These are phyloP conservation scores for Thelonectria discophora DNA, from an alignment of 2,329 filamentous ascomycete species.

Conservation along the genomic window DNA sequence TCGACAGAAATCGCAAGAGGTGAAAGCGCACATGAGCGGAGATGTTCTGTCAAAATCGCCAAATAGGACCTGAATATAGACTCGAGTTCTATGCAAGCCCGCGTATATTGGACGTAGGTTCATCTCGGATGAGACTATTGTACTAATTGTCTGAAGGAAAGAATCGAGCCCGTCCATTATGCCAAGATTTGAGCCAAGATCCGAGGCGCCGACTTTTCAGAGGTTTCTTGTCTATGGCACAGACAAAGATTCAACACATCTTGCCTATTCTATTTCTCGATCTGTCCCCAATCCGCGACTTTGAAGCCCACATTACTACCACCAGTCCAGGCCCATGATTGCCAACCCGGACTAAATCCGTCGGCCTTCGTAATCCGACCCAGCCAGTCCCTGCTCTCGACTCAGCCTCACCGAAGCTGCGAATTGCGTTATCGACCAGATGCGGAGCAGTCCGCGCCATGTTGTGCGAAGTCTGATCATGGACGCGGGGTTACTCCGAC, in stretches of 20 bases:
- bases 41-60: constrained; percentile 21
- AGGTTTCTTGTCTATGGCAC: background rate
- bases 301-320: too few relatives aligned
- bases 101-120: background rate
- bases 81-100: constrained; percentile 6
- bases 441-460: background rate
- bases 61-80: constrained; percentile 29
- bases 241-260: background rate
- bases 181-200: background rate
- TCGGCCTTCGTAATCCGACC: constrained; percentile 27
- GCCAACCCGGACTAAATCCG: constrained; percentile 33
- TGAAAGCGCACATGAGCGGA: constrained; percentile 9
- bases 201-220: background rate
- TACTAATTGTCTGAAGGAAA: background rate
- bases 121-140: background rate
- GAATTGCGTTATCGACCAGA: constrained; percentile 14
- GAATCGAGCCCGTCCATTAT: background rate
- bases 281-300: background rate
- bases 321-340: constrained; percentile 1
- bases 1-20: constrained; percentile 18
- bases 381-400: background rate
- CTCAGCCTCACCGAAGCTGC: background rate
- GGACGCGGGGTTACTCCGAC: constrained; percentile 10
- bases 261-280: background rate
- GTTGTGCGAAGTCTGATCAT: background rate